Evolutionary conservation across 108 stramenopile species (phyloP).

Genomic region (Pseudonitzschia pungens): DNA sequence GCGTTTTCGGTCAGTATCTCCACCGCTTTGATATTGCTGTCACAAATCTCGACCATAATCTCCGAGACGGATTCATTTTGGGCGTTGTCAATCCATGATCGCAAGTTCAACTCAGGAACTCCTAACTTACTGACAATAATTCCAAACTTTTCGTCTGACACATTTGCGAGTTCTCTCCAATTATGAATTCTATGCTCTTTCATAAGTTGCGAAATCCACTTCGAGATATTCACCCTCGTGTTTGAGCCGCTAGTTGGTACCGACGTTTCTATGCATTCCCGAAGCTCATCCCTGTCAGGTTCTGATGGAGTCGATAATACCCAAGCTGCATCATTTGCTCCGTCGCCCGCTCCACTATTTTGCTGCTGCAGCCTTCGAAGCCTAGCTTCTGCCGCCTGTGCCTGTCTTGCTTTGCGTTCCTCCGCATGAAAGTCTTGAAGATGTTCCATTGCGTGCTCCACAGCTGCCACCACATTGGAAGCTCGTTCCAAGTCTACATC

Average conservation of each 20-base stretch:
- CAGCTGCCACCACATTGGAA: slow-evolving; percentile 47
- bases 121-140: slow-evolving; percentile 17
- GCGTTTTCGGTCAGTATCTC: slow-evolving; percentile 54
- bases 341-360: not conserved
- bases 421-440: slow-evolving; percentile 42
- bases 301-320: slow-evolving; percentile 63
- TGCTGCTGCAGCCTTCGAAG: slow-evolving; percentile 9
- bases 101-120: slow-evolving; percentile 31
- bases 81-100: slow-evolving; percentile 68
- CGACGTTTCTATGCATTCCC: slow-evolving; percentile 55
- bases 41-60: slow-evolving; percentile 84
- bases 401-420: slow-evolving; percentile 38
- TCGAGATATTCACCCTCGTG: not conserved
- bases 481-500: slow-evolving; percentile 51
- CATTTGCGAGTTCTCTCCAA: slow-evolving; percentile 68
- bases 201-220: slow-evolving; percentile 30
- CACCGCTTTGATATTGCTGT: slow-evolving; percentile 60
- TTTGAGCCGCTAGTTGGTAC: not conserved
- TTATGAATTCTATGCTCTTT: slow-evolving; percentile 44
- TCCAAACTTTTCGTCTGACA: slow-evolving; percentile 42
- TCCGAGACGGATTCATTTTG: slow-evolving; percentile 69
- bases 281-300: slow-evolving; percentile 69
- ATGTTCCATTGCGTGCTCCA: slow-evolving; percentile 62
- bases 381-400: slow-evolving; percentile 55
- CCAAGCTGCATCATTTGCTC: slow-evolving; percentile 34